Base-by-base conservation (phyloP, 257 asterid species). In the Jacaranda copaia region DNA sequence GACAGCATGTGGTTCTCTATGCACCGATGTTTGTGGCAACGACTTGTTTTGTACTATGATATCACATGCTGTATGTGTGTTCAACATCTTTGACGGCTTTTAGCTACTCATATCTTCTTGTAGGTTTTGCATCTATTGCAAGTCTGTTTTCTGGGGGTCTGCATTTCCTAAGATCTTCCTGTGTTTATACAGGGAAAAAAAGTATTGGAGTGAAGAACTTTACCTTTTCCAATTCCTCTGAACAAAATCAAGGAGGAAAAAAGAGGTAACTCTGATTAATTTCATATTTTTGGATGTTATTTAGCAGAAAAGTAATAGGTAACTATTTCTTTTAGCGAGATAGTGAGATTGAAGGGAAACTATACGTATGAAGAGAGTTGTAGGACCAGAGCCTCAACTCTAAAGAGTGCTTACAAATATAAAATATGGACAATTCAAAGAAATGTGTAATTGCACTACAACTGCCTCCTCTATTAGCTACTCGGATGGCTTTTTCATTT, bases 241-340 rank as follows among this genome's bases (percentile, higher is more conserved):
- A 81, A 64, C 78, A 78, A 75, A 73, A 62, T 78, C 92, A 84
- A 79, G 85, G 12, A 76, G 89, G 71, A 18, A 75, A 84, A 79
- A 90, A 79, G 85, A 90, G 97, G 98, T 93, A 83, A 57, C 55
- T 70, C 15, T 70, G 70, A 43, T 56, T 48, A 8, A 61, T 83
- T 55, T 65, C n/a, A 52, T 80, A 20, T 56, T 38, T 72, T 64
- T 52, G 68, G 8, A 59, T 64, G 61, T 58, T 53, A 42, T 42
- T 68, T 60, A 16, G 58, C 69, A 62, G 51, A 77, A 51, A 70
- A 65, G 42, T 25, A 25, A 25, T 25, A 25, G 32, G 32, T 25
- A 25, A 25, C 32, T 25, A 25, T 25, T 25, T 70, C 38, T 40
- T 10, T 64, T n/a, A 48, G 8, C 1, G 46, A 42, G 8, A 56